phyloP scores from a whole-genome alignment of 345 rosid genomes.

The Eucalyptus pauciflora region DNA sequence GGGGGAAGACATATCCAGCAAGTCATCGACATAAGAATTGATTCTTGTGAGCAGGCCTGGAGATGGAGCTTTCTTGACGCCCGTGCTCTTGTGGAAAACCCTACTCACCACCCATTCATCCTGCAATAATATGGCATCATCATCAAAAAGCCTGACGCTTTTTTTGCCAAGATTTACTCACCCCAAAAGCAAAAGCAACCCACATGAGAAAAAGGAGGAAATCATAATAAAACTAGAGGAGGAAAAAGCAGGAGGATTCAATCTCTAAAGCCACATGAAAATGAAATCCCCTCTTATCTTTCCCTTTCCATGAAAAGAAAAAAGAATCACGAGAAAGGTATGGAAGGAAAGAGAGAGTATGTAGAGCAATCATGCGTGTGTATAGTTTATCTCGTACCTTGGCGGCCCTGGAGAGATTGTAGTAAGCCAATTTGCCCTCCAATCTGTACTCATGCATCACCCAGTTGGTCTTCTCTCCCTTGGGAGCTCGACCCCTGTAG shows the following conservation, averaged over 20 bases:
- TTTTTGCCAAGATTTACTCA: background rate
- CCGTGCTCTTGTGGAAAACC: conserved; percentile 76
- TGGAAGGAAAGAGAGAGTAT: background rate
- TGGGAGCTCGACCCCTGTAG: conserved; percentile 92
- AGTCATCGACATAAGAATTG: conserved; percentile 33
- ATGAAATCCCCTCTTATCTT: background rate
- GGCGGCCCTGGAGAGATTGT: conserved; percentile 50
- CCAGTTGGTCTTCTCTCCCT: conserved; percentile 94
- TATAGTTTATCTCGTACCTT: conserved; percentile 25
- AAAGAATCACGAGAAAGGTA: background rate
- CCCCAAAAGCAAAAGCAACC: background rate
- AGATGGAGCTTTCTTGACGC: conserved; percentile 26
- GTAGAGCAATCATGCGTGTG: background rate
- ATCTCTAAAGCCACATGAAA: background rate
- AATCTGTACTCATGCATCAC: conserved; percentile 94
- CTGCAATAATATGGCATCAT: conserved; percentile 17
- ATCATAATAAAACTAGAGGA: background rate
- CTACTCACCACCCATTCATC: conserved; percentile 97
- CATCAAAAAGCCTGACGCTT: background rate
- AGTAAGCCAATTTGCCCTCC: conserved; percentile 73
- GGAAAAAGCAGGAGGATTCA: background rate
- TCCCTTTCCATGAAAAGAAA: background rate
- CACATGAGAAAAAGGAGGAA: background rate
- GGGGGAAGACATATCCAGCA: conserved; percentile 22
- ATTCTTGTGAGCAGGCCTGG: conserved; percentile 1